Percentiles rank a stretch among this genome's conserved stretches.
These are phyloP conservation scores for Saturnispora halmiae DNA, from an alignment of 805 yeast species.

Conservation along the genomic window DNA sequence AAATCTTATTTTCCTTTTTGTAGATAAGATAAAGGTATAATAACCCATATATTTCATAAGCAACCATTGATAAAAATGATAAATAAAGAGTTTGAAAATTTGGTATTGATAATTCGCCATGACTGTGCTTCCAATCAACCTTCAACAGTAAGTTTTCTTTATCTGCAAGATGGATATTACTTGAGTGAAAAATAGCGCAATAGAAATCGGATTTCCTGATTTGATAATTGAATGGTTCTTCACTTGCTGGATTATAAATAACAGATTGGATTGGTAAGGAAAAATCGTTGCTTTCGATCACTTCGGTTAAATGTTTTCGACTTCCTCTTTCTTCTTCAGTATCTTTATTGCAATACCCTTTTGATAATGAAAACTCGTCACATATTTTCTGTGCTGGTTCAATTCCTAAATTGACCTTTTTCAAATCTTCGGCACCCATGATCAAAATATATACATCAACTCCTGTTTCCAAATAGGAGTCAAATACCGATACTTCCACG, in stretches of 20 bases:
- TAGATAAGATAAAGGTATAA: conserved; percentile 14
- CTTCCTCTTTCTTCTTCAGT: not conserved
- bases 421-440: not conserved
- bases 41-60: conserved; percentile 15
- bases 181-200: not conserved
- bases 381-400: not conserved
- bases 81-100: conserved; percentile 23
- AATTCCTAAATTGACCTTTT: not conserved
- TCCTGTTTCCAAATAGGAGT: not conserved
- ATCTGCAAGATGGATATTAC: not conserved
- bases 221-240: not conserved
- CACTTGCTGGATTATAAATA: not conserved
- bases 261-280: not conserved
- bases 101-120: conserved; percentile 22
- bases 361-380: not conserved
- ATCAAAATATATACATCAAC: not conserved
- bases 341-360: not conserved
- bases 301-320: not conserved
- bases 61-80: conserved; percentile 16
- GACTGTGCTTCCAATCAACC: conserved; percentile 27
- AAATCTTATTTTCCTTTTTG: conserved; percentile 7
- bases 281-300: not conserved
- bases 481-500: too few relatives aligned
- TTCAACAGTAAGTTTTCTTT: not conserved
- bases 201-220: conserved; percentile 23